phyloP scores from a whole-genome alignment of 2,329 filamentous ascomycete species.

The Macrophomina tecta region DNA sequence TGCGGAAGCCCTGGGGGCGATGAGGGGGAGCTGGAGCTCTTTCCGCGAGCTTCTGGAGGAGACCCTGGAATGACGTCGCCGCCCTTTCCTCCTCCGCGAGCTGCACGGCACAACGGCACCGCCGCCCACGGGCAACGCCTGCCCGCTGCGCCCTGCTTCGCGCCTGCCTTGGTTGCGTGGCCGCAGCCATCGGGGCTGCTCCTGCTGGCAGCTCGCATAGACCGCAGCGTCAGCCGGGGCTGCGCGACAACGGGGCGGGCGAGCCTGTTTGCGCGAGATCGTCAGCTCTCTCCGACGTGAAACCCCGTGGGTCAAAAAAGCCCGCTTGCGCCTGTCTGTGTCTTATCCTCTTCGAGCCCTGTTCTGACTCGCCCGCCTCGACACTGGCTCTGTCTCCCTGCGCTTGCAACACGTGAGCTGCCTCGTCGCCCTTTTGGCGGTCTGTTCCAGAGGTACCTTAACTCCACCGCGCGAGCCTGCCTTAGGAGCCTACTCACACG shows the following conservation, averaged over 20 bases:
- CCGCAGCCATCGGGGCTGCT: conserved; percentile 3
- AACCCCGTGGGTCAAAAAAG: conserved; percentile 23
- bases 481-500: conserved; percentile 2
- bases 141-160: background rate
- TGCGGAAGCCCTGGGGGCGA: background rate
- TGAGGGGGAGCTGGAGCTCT: background rate
- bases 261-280: conserved; percentile 21
- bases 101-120: background rate
- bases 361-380: conserved; percentile 14
- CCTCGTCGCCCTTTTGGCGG: conserved; percentile 16
- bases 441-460: conserved; percentile 4
- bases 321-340: conserved; percentile 14
- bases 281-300: conserved; percentile 22
- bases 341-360: conserved; percentile 17
- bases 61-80: conserved; percentile 12
- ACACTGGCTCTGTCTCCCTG: conserved; percentile 4
- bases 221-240: conserved; percentile 10
- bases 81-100: background rate
- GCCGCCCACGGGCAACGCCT: conserved; percentile 1
- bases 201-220: conserved; percentile 2
- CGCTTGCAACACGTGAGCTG: conserved; percentile 8
- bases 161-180: conserved; percentile 6
- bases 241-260: background rate
- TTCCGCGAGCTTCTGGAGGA: background rate
- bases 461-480: background rate